phyloP scores from a whole-genome alignment of 225 moss, liverwort and hornwort species.

The Bryoerythrophyllum caledonicum region DNA sequence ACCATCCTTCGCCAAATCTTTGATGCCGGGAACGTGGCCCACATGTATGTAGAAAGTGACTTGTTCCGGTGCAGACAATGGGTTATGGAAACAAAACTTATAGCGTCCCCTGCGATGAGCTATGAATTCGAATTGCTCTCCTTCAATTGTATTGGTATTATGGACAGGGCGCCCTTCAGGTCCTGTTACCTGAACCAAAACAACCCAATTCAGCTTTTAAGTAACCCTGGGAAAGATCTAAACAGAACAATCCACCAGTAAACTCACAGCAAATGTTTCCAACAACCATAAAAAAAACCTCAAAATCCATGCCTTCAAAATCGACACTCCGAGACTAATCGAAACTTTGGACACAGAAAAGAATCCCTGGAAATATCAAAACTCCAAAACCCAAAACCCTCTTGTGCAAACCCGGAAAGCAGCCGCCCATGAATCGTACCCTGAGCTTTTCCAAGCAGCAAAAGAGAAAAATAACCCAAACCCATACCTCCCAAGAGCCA shows the following conservation, averaged over 20 bases:
- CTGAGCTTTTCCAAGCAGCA: neutral
- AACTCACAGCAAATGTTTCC: neutral
- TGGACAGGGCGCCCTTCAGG: conserved; percentile 54
- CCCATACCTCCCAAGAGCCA: neutral
- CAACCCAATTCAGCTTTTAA: neutral
- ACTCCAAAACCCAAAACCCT: conserved; percentile 28
- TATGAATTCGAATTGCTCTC: conserved; percentile 55
- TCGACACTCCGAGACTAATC: neutral
- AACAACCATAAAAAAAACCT: neutral
- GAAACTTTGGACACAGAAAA: neutral
- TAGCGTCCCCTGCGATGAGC: conserved; percentile 55
- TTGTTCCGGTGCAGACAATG: conserved; percentile 51
- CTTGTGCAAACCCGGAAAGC: neutral
- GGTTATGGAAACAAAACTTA: conserved; percentile 70
- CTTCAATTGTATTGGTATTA: conserved; percentile 38
- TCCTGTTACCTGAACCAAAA: conserved; percentile 47
- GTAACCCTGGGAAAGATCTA: neutral
- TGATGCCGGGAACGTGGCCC: conserved; percentile 57
- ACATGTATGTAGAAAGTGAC: conserved; percentile 73
- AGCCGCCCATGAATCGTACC: neutral
- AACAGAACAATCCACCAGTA: neutral
- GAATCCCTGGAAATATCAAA: neutral
- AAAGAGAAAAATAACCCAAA: neutral
- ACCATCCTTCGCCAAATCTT: conserved; percentile 67
- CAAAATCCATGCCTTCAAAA: neutral